Percentiles rank a stretch among this genome's conserved stretches.
These are phyloP conservation scores for Alternaria sp. DNA, from an alignment of 2,329 filamentous ascomycete species.

Conservation along the genomic window DNA sequence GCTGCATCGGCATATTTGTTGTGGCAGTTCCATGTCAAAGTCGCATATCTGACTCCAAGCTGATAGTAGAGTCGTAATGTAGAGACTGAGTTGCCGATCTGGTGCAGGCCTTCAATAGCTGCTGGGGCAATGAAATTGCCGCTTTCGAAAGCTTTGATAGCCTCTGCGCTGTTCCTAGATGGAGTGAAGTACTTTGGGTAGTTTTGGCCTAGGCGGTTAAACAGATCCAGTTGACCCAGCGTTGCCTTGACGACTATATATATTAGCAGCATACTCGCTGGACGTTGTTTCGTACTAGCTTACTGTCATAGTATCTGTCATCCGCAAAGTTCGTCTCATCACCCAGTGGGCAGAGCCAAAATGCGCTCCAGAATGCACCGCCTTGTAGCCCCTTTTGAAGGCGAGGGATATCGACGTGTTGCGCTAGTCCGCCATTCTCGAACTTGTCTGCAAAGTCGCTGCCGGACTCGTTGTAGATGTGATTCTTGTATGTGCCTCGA, in stretches of 20 bases:
- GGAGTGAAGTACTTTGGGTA: conserved; percentile 77
- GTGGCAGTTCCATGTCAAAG: conserved; percentile 92
- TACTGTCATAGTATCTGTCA: conserved; percentile 73
- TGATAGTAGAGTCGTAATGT: conserved; percentile 79
- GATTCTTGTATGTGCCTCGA: conserved; percentile 73
- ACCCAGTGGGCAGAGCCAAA: conserved; percentile 72
- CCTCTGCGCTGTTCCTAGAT: conserved; percentile 66
- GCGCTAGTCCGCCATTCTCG: conserved; percentile 70
- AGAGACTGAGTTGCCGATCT: conserved; percentile 85
- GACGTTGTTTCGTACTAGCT: conserved; percentile 32
- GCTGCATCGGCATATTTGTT: conserved; percentile 90
- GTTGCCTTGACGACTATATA: conserved; percentile 69
- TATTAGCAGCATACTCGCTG: conserved; percentile 13
- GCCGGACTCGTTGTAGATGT: conserved; percentile 68
- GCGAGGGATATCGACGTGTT: conserved; percentile 82
- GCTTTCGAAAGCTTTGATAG: conserved; percentile 62
- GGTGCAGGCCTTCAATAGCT: conserved; percentile 75
- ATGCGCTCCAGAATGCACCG: conserved; percentile 95
- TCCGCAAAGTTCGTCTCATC: conserved; percentile 79
- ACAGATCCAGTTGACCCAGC: conserved; percentile 78
- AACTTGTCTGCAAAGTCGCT: conserved; percentile 79
- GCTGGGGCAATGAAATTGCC: conserved; percentile 49
- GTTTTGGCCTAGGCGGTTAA: conserved; percentile 67
- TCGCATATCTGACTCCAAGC: conserved; percentile 86
- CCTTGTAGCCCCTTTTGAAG: conserved; percentile 76